Base-by-base conservation (phyloP, 1,284 basidiomycete species). In the Vanrija sp. region DNA sequence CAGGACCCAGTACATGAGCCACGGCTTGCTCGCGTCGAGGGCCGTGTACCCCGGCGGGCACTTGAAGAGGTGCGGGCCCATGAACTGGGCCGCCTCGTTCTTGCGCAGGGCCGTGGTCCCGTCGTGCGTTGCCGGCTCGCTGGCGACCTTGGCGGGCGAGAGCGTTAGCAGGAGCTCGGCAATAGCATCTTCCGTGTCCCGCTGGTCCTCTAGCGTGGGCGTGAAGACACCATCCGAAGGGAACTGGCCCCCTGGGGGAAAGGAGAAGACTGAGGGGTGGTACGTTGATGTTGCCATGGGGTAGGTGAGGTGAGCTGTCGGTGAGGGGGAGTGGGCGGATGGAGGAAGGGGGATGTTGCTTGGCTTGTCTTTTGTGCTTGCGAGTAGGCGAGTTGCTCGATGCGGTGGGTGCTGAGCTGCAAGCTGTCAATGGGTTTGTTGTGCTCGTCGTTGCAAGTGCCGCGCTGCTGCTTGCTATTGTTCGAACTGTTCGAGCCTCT, bases 1-100 rank as follows among this genome's bases (percentile, higher is more conserved):
- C 2, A 93, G 69, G 0, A 84, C 86, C 93, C 94, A 97, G 75
- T 88, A 96, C 56, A 95, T 71, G 25, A 96, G 78, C 94, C 93
- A 97, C 0, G 92, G 87, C 64, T 92, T 85, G 61, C 88, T 92
- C 0, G 93, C 91, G 71, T 97, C 93, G 62, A 95, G 85, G 23
- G 83, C 84, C n/a, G 78, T 80, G 68, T 88, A 95, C 47, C 84
- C 79, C 6, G 79, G 74, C 0, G 91, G 83, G 15, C 31, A 14
- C 18, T 61, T 57, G 56, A 75, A 71, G 37, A 75, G 63, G 64
- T 63, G 45, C 53, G 55, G 5, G 60, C 68, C 45, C 19, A 76
- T 61, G 51, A 67, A 76, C 18, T 60, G 47, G 16, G 63, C 63
- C 57, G 75, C 74, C 38, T 70, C 68, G 7, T 23, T 39, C 39